Evolutionary conservation across 164 flowering plant species (phyloP).

Genomic region (Aristolochia fimbriata): DNA sequence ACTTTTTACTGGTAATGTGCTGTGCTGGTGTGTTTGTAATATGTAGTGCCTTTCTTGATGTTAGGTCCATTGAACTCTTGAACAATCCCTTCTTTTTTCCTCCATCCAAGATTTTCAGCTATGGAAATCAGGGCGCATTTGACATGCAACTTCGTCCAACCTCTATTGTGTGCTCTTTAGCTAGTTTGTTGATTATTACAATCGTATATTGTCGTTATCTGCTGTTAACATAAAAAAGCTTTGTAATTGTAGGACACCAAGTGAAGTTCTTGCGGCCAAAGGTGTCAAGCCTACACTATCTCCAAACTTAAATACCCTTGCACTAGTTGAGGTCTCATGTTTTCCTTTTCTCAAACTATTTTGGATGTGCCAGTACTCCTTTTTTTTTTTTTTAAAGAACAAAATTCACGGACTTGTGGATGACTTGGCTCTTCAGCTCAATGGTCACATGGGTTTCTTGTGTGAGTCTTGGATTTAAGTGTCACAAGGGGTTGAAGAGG

Average conservation of each 20-base stretch:
- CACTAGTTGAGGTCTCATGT: conserved; percentile 82
- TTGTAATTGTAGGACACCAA: conserved; percentile 62
- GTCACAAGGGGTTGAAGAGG: no score
- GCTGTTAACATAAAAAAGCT: background rate
- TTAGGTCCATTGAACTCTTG: no score
- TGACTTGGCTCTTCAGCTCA: background rate
- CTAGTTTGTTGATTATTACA: background rate
- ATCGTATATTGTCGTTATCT: background rate
- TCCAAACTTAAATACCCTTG: conserved; percentile 90
- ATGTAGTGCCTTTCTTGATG: no score
- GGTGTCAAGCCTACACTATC: conserved; percentile 96
- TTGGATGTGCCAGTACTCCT: background rate
- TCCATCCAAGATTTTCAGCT: no score
- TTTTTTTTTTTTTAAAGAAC: conserved; percentile 6
- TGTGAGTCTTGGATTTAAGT: background rate
- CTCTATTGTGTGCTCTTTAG: background rate
- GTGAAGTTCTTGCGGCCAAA: conserved; percentile 88
- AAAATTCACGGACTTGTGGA: no score
- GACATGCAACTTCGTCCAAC: background rate
- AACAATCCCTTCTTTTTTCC: no score
- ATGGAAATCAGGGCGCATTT: no score
- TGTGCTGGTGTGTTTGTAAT: no score
- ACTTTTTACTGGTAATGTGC: no score
- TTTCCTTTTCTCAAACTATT: conserved; percentile 3
- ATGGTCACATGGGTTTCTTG: background rate